Evolutionary conservation across 163 green algal species (phyloP), one percentile per base, ranked within the genome.

Genomic region (Trebouxia gelatinosa): DNA sequence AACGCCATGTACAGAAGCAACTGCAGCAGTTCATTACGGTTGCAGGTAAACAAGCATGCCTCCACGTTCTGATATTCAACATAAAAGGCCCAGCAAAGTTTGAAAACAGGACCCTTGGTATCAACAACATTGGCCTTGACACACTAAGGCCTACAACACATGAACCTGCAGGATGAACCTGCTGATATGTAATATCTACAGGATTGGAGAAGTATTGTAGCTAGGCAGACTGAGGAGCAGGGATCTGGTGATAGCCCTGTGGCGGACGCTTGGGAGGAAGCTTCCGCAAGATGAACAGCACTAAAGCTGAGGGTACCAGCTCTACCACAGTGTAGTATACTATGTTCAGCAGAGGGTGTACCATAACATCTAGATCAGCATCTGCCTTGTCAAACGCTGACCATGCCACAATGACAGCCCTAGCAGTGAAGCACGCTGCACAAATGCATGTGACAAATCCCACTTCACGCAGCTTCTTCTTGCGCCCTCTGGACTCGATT

Each of bases 231-330:
- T 72, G 64, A 50, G 64, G 35, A 6, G 68, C 75, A 32, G 84
- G 82, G 34, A 91, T 86, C n/a, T 79, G 81, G 59, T 87, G 77
- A 78, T 90, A 89, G n/a, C 84, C 84, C 70, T 81, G 70, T 32
- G 75, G 51, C 29, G 74, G 31, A 7, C 91, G 82, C 85, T 91
- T 95, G 26, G 96, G 96, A 29, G 96, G 96, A 77, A 99, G 89
- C 87, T 98, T 98, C 75, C 94, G 90, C 80, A 99, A 90, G 81
- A 99, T 98, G 90, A 90, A 98, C 1, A 99, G 91, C 61, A 99
- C 96, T 32, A 95, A 88, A 0, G 90, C 91, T 0, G 91, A 92
- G 28, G 96, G 93, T 5, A 97, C 74, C 46, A 99, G 87, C 89
- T 99, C 96, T 37, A 88, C 88, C 19, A 89, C 67, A 9, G 34